Evolutionary conservation across 2,329 filamentous ascomycete species (phyloP).

Genomic region (Cercospora zeae-maydis): DNA sequence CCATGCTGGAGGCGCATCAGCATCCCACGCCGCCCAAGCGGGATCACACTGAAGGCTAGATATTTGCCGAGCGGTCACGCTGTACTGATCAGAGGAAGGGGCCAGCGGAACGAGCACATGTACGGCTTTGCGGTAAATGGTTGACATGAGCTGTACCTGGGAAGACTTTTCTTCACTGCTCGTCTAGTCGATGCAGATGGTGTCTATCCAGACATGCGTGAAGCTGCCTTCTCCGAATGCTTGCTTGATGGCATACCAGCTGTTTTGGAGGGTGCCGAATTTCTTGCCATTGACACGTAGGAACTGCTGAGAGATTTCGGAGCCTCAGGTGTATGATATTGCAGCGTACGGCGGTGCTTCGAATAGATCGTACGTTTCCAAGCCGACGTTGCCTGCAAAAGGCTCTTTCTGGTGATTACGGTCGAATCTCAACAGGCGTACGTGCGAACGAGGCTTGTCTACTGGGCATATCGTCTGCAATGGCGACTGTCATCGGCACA

Average conservation of each 20-base stretch:
- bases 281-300: background rate
- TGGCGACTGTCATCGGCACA: background rate
- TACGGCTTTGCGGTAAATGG: background rate
- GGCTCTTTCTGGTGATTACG: background rate
- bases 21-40: background rate
- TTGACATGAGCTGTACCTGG: background rate
- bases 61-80: background rate
- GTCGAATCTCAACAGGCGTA: background rate
- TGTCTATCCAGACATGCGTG: background rate
- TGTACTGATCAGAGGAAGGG: background rate
- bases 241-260: background rate
- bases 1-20: background rate
- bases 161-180: background rate
- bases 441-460: background rate
- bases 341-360: background rate
- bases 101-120: background rate
- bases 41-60: background rate
- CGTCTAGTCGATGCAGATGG: background rate
- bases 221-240: background rate
- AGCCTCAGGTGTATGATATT: background rate
- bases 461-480: background rate
- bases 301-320: background rate
- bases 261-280: background rate
- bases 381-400: background rate
- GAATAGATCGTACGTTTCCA: background rate